phyloP scores from a whole-genome alignment of 2,329 filamentous ascomycete species.

The Cadophora luteo-olivacea region DNA sequence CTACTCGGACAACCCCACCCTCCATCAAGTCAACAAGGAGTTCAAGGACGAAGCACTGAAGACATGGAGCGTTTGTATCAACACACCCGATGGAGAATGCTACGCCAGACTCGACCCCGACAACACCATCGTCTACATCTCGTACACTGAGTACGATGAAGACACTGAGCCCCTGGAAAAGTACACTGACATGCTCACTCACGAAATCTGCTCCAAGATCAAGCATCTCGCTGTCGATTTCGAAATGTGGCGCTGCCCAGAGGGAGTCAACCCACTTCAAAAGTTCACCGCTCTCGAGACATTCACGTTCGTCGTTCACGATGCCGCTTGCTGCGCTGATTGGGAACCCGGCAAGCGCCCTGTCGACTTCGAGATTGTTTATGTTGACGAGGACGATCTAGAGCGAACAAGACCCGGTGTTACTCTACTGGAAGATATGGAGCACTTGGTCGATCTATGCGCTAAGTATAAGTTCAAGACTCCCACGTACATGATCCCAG shows the following conservation, averaged over 20 bases:
- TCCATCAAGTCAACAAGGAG: background rate
- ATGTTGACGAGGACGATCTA: background rate
- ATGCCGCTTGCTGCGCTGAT: background rate
- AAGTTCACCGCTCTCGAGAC: constrained; percentile 2
- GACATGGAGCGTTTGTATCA: background rate
- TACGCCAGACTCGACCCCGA: constrained; percentile 11
- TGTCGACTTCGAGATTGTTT: background rate
- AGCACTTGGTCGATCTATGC: background rate
- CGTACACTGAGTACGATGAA: background rate
- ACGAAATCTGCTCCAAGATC: constrained; percentile 6
- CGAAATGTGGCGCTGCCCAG: background rate
- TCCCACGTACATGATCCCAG: background rate
- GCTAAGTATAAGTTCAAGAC: background rate
- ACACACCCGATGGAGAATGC: constrained; percentile 6
- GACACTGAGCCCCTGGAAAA: background rate
- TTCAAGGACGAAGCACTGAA: background rate
- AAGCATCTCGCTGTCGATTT: constrained; percentile 9
- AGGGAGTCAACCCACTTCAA: background rate
- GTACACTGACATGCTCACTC: constrained; percentile 7
- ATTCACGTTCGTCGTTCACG: constrained; percentile 1
- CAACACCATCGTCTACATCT: constrained; percentile 7
- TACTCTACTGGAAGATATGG: background rate
- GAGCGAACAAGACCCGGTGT: background rate
- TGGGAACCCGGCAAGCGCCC: background rate
- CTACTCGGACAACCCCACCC: background rate